Conservation (phyloP, 2,329 filamentous ascomycete genomes). For the Penicillium hesseltinei region DNA sequence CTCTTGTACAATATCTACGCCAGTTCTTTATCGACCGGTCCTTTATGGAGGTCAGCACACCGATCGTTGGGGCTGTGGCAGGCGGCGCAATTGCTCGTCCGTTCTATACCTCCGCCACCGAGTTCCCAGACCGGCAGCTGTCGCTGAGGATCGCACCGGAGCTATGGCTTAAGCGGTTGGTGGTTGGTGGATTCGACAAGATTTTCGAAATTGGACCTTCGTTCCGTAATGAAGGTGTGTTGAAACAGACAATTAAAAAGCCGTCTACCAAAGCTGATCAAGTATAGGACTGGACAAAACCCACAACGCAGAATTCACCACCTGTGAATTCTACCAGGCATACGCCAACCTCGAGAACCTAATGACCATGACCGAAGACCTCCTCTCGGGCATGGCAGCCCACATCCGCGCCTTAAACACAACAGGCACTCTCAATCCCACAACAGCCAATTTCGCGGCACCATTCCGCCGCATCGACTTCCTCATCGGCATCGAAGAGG, state of each 20-base stretch:
- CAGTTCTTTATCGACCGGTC: conserved; percentile 67
- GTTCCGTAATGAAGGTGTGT: conserved; percentile 83
- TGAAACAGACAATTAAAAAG: background rate
- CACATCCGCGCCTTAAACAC: conserved; percentile 50
- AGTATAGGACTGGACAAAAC: conserved; percentile 67
- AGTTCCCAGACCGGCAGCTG: conserved; percentile 69
- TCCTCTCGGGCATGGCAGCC: conserved; percentile 61
- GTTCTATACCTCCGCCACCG: conserved; percentile 76
- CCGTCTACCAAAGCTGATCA: conserved; percentile 7
- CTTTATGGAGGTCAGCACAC: conserved; percentile 88
- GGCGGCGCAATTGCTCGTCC: conserved; percentile 86
- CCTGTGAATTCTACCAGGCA: conserved; percentile 93
- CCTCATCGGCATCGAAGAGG: conserved; percentile 71
- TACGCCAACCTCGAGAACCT: conserved; percentile 75
- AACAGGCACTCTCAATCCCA: conserved; percentile 46
- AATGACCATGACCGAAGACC: conserved; percentile 70
- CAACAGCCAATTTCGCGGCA: conserved; percentile 56
- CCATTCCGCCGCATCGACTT: conserved; percentile 72
- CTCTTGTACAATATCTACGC: conserved; percentile 71
- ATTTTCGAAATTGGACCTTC: conserved; percentile 91
- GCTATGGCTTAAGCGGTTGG: conserved; percentile 87
- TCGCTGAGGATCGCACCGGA: conserved; percentile 88
- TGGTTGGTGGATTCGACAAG: conserved; percentile 81
- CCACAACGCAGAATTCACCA: conserved; percentile 96
- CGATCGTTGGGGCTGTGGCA: conserved; percentile 76